Conservation (phyloP, 129 eudicot genomes). For the Lactuca saligna region DNA sequence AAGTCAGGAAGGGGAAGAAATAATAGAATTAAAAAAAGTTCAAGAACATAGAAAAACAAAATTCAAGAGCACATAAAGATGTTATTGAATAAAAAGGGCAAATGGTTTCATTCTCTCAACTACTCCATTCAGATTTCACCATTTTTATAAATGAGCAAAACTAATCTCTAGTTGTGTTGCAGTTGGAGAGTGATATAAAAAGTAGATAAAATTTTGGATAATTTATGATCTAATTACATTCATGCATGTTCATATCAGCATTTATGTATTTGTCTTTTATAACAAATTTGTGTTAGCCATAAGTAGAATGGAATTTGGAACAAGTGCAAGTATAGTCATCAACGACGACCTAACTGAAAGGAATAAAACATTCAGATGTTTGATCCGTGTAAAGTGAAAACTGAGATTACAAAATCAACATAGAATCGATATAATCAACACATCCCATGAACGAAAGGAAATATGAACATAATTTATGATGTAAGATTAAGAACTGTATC, state of each 20-base stretch:
- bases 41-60: conserved; percentile 13
- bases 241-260: too few species aligned
- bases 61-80: background rate
- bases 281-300: too few species aligned
- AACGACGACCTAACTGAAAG: too few species aligned
- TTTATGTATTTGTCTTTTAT: too few species aligned
- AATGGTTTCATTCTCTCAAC: conserved; percentile 19
- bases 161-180: conserved; percentile 23
- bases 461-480: too few species aligned
- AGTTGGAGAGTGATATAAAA: conserved; percentile 27
- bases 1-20: conserved; percentile 3
- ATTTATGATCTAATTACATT: too few species aligned
- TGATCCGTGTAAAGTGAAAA: background rate
- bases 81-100: background rate
- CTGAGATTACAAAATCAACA: too few species aligned
- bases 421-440: background rate
- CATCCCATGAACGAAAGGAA: too few species aligned
- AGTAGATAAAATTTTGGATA: background rate
- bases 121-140: conserved; percentile 27
- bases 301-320: too few species aligned
- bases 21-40: background rate
- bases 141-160: conserved; percentile 17
- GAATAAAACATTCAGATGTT: background rate
- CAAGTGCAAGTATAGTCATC: too few species aligned
- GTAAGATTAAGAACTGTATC: too few species aligned